Percentiles rank a stretch among this genome's conserved stretches.
phyloP scores from a whole-genome alignment of 116 monocot species.

The Dioscorea cayenensis region DNA sequence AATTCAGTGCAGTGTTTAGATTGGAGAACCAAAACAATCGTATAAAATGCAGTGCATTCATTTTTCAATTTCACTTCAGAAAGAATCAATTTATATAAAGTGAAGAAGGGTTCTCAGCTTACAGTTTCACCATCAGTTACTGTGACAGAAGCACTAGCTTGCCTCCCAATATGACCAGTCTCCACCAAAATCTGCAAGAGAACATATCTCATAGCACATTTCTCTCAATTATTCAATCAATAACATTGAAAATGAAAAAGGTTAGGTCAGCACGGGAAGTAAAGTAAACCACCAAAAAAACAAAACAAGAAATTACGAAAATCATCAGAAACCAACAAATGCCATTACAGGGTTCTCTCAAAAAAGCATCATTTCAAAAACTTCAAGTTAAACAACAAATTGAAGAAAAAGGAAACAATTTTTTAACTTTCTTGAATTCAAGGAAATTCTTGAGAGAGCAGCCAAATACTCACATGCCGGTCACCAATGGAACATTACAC shows the following conservation, averaged over 20 bases:
- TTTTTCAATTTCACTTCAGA: background rate
- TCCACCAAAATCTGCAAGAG: slow-evolving; percentile 85
- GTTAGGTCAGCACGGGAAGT: too few species aligned
- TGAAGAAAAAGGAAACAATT: background rate
- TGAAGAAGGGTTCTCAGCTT: slow-evolving; percentile 9
- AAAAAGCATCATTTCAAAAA: background rate
- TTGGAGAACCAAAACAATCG: background rate
- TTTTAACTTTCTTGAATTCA: too few species aligned
- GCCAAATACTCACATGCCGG: slow-evolving; percentile 42
- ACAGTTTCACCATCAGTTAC: slow-evolving; percentile 98
- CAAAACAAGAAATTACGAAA: background rate
- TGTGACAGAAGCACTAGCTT: slow-evolving; percentile 86
- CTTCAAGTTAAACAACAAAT: background rate
- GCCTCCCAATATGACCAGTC: slow-evolving; percentile 94
- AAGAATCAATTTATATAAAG: background rate
- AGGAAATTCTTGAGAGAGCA: background rate
- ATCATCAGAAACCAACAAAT: background rate
- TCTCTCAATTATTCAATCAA: too few species aligned
- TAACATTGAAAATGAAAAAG: too few species aligned
- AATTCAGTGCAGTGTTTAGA: background rate
- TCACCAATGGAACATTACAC: slow-evolving; percentile 41
- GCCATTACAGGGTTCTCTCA: background rate
- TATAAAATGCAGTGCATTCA: background rate
- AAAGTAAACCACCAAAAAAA: background rate
- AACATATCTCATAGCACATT: too few species aligned